Evolutionary conservation across 2,329 filamentous ascomycete species (phyloP).

Genomic region (Lachnellula arida): DNA sequence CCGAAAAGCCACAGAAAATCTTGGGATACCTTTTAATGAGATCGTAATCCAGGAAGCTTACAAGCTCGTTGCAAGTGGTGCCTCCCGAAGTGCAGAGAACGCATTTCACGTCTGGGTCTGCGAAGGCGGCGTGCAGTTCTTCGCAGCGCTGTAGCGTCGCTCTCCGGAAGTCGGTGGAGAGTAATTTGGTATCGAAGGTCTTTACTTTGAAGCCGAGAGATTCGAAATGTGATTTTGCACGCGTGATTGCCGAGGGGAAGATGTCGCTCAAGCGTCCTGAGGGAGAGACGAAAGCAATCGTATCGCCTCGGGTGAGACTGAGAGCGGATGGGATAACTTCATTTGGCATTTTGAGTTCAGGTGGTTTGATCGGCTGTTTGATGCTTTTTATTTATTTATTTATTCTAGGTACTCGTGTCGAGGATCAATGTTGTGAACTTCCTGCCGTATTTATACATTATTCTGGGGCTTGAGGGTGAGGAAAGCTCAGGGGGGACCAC

Average conservation of each 20-base stretch:
- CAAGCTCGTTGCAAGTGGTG: conserved; percentile 23
- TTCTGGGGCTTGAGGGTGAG: too few relatives aligned
- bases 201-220: conserved; percentile 18
- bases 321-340: conserved; percentile 17
- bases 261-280: conserved; percentile 27
- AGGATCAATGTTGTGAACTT: too few relatives aligned
- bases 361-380: neutral
- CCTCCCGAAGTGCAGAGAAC: conserved; percentile 31
- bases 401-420: neutral
- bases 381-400: neutral
- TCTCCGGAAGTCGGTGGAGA: conserved; percentile 2
- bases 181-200: conserved; percentile 12
- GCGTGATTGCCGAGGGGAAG: conserved; percentile 17
- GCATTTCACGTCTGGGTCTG: conserved; percentile 20
- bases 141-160: conserved; percentile 12
- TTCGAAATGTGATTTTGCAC: conserved; percentile 14
- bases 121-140: conserved; percentile 26
- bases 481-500: too few relatives aligned
- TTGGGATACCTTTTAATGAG: conserved; percentile 29
- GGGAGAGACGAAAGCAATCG: conserved; percentile 31
- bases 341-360: neutral
- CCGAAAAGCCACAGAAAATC: conserved; percentile 32
- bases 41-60: conserved; percentile 27
- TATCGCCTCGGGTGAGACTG: conserved; percentile 23
- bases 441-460: neutral